Conservation (phyloP, 2,329 filamentous ascomycete species). For the Pseudodiploospora longispora region DNA sequence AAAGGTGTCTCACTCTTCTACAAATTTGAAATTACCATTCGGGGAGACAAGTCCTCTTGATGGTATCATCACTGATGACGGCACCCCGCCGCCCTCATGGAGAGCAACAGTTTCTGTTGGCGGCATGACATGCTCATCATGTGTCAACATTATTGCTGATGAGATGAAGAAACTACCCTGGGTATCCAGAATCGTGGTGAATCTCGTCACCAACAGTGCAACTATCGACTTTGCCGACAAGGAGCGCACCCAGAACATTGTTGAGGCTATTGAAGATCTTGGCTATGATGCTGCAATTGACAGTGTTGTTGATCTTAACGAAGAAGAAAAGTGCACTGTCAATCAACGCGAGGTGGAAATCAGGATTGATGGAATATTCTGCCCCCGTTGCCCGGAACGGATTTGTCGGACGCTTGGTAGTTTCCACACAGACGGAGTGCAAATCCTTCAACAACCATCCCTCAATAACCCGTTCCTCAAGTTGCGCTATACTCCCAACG, state of each 20-base stretch:
- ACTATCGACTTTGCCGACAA: constrained; percentile 44
- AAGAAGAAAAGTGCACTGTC: constrained; percentile 29
- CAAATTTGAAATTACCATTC: not conserved
- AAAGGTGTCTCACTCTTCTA: constrained; percentile 1
- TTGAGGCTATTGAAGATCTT: constrained; percentile 48
- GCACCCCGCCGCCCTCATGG: constrained; percentile 25
- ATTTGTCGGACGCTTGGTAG: constrained; percentile 46
- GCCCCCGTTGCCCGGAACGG: constrained; percentile 58
- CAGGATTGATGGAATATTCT: constrained; percentile 64
- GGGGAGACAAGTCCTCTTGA: constrained; percentile 2
- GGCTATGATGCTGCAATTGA: constrained; percentile 59
- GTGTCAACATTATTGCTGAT: constrained; percentile 53
- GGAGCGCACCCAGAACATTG: constrained; percentile 23
- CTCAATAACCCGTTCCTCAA: constrained; percentile 58
- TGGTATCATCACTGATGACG: constrained; percentile 10
- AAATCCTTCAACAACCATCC: constrained; percentile 47
- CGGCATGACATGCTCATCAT: constrained; percentile 69
- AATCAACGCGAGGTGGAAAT: constrained; percentile 54
- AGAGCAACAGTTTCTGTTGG: constrained; percentile 51
- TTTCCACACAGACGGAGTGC: constrained; percentile 41
- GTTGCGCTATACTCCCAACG: constrained; percentile 60
- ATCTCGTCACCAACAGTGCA: constrained; percentile 60
- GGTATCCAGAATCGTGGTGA: constrained; percentile 52
- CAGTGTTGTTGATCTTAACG: constrained; percentile 34
- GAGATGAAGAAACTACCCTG: constrained; percentile 49